Evolutionary conservation across 208 protist genomes (phyloP).

Genomic region (Wallacemonas sp.): DNA sequence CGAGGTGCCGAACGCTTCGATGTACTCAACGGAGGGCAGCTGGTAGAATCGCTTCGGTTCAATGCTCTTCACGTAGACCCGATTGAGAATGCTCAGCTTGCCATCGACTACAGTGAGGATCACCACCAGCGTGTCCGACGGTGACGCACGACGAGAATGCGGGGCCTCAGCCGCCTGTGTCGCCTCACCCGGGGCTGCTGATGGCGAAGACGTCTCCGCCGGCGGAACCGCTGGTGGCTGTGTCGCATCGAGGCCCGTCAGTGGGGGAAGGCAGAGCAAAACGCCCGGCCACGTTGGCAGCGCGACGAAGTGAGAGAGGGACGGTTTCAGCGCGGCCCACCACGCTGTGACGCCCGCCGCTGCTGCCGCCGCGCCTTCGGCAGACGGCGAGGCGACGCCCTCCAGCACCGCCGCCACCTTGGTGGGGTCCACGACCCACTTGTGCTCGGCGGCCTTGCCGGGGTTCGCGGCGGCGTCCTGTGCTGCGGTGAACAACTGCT

Average conservation of each 20-base stretch:
- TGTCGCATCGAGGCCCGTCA: neutral
- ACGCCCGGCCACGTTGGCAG: conserved; percentile 49
- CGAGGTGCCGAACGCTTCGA: conserved; percentile 66
- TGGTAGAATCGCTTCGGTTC: conserved; percentile 82
- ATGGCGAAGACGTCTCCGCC: too few species aligned
- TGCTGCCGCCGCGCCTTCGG: neutral
- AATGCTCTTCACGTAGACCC: conserved; percentile 63
- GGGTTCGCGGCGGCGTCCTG: neutral
- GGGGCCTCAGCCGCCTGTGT: neutral
- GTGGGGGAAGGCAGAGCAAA: conserved; percentile 36
- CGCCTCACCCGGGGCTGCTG: conserved; percentile 5
- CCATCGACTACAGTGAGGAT: conserved; percentile 39
- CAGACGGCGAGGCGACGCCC: neutral
- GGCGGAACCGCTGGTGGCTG: too few species aligned
- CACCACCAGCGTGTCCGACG: conserved; percentile 37
- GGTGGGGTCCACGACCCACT: conserved; percentile 3
- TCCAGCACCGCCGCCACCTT: conserved; percentile 1
- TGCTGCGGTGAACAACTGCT: neutral
- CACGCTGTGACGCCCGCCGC: conserved; percentile 1
- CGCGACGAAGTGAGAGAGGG: conserved; percentile 63
- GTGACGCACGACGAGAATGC: conserved; percentile 12
- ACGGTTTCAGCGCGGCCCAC: conserved; percentile 36
- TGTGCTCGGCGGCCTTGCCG: neutral
- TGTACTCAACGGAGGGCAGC: conserved; percentile 73
- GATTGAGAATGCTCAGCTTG: conserved; percentile 51